A percentile compares a stretch with the other conserved stretches of the same genome.
Conservation (phyloP, 179 eudicot species). For the Actinidia chinensis region DNA sequence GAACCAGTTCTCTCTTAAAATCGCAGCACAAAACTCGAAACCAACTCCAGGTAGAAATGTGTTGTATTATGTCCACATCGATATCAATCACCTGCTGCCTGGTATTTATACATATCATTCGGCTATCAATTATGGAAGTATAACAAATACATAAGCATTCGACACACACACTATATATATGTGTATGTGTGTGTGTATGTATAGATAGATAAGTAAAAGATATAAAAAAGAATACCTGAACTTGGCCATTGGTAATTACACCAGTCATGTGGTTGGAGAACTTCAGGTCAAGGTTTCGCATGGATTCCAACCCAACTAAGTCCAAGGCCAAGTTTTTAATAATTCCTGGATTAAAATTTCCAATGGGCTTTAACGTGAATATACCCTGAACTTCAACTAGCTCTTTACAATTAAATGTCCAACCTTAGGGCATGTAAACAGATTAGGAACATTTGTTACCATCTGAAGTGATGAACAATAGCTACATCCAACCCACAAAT, state of each 20-base stretch:
- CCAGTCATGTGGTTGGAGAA: neutral
- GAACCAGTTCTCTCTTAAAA: too few relatives aligned
- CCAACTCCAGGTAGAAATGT: conserved; percentile 14
- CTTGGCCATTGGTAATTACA: neutral
- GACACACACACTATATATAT: too few relatives aligned
- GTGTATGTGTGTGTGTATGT: too few relatives aligned
- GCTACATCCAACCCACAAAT: neutral
- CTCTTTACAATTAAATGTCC: neutral
- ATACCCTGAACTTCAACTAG: conserved; percentile 9
- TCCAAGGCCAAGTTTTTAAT: neutral
- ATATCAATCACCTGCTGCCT: conserved; percentile 12
- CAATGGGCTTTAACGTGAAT: conserved; percentile 6
- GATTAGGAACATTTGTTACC: neutral
- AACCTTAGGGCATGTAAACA: neutral
- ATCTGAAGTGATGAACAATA: conserved; percentile 12
- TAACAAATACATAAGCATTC: too few relatives aligned
- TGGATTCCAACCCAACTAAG: conserved; percentile 16
- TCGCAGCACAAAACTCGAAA: conserved; percentile 13
- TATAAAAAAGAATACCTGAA: conserved; percentile 15
- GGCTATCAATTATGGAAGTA: too few relatives aligned
- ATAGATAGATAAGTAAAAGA: neutral
- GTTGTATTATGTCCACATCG: conserved; percentile 18
- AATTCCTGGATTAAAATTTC: neutral
- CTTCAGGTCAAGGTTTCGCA: neutral
- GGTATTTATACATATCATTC: too few relatives aligned